Evolutionary conservation across 768 basidiomycete genomes (phyloP), one percentile per base, ranked within the genome.

Genomic region (Suillus discolor): DNA sequence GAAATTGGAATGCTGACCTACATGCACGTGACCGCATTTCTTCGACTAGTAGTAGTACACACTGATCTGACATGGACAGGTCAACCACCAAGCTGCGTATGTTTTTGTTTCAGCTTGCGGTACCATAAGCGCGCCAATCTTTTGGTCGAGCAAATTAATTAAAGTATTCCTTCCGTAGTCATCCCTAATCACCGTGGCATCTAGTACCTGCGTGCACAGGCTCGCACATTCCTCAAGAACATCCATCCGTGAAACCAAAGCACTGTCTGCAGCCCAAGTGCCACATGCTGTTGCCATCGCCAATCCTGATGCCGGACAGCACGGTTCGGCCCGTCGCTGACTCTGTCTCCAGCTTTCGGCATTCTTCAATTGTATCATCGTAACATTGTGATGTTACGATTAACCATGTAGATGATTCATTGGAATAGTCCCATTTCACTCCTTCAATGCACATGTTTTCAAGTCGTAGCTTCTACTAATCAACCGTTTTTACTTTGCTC

Each of bases 161-260:
- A 9, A 28, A 18, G 16, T 16, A 54, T 54, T 23, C 51, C 28
- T 28, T 31, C 53, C 28, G 53, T 18, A 31, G 53, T 28, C 16
- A 11, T 31, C 25, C 8, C 12, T 15, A 70, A 69, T 61, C 66
- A 20, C 44, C 4, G n/a, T 23, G n/a, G 6, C 64, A 49, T 68
- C 47, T 74, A 51, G 66, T 67, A 73, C 65, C 75, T 71, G 57
- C 69, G 69, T 79, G 74, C 75, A 75, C 67, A 70, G 77, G 73
- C 68, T 68, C 44, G 41, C 68, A 34, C 66, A 63, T 71, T 76
- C 79, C 72, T 81, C 81, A 77, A 80, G 82, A 74, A 79, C 79
- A 77, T 74, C 79, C n/a, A 68, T 72, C 85, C 71, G 75, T 80
- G 85, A 28, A 28, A 53, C 4, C 15, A 16, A 28, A 53, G 15